Base-by-base conservation (phyloP, 2,329 filamentous ascomycete species). In the Verticillium longisporum region DNA sequence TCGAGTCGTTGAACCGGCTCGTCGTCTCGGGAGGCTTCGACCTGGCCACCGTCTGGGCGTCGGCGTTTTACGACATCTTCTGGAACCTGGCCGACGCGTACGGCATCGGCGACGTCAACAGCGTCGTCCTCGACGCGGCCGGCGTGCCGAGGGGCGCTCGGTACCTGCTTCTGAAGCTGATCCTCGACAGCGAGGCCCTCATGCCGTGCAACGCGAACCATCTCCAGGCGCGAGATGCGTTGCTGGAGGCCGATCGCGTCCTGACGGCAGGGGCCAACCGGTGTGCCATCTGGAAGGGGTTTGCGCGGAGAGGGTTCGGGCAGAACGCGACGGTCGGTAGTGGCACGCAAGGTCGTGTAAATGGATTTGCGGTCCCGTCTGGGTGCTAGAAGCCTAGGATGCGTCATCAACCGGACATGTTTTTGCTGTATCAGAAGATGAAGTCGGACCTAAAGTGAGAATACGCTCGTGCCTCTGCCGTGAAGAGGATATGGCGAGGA, bases 151-250 rank as follows among this genome's bases (percentile, higher is more conserved):
- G 73, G 6, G 78, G 80, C 61, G 80, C 79, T 10, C 77, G 77
- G 63, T 81, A 77, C 65, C 68, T 82, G 18, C 68, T 75, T 9
- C 74, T 82, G 74, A 81, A 81, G 73, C 68, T 82, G 13, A 77
- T 81, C 3, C 57, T 80, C 32, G 79, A 81, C 59, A 78, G 72
- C 15, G 74, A 82, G 75, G 77, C 78, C 18, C 69, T 82, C 64
- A 79, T 82, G 72, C 80, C 80, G 55, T 83, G 80, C 72, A 79
- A 77, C 67, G 79, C 80, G 45, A 79, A 75, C 61, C 79, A 82
- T 62, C 66, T 81, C 10, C 72, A 76, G 59, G 79, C 77, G 6
- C 72, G 80, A 50, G 76, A 82, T 63, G 79, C 79, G 15, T 80
- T 83, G 66, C 62, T 82, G 15, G 80, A 82, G 61, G 79, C 80